Percentiles rank a stretch among this genome's conserved stretches.
phyloP scores from a whole-genome alignment of 2,329 filamentous ascomycete genomes.

The Stagonosporopsis chrysanthemi region DNA sequence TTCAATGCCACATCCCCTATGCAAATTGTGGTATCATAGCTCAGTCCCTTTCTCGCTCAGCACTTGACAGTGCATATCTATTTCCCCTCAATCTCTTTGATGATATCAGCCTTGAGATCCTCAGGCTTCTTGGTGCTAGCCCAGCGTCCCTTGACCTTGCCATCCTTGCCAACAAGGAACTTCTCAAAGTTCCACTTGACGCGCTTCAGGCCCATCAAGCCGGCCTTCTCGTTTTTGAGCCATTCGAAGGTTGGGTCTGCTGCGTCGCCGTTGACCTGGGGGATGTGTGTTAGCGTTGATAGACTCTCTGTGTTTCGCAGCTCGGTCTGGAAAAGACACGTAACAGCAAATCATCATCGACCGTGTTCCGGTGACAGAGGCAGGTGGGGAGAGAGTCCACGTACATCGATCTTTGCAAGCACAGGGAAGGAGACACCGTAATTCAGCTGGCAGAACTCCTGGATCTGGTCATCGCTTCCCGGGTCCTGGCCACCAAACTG shows the following conservation, averaged over 20 bases:
- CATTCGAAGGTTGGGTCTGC: slow-evolving; percentile 82
- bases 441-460: slow-evolving; percentile 84
- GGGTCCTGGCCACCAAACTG: slow-evolving; percentile 94
- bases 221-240: slow-evolving; percentile 75
- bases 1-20: slow-evolving; percentile 3
- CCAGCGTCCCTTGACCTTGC: slow-evolving; percentile 85
- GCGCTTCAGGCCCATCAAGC: slow-evolving; percentile 84
- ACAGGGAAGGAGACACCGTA: slow-evolving; percentile 94
- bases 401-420: slow-evolving; percentile 86
- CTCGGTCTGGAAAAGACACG: too few relatives aligned
- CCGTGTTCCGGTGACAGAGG: too few relatives aligned
- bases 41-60: background rate
- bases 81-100: slow-evolving; percentile 68
- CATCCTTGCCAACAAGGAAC: slow-evolving; percentile 87
- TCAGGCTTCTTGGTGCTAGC: slow-evolving; percentile 89
- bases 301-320: background rate
- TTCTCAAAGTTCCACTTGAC: slow-evolving; percentile 99
- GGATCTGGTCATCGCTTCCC: slow-evolving; percentile 70
- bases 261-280: slow-evolving; percentile 73
- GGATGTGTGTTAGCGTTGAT: background rate
- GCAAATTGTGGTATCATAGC: slow-evolving; percentile 22
- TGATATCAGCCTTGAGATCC: slow-evolving; percentile 74
- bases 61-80: background rate
- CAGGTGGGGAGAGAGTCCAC: background rate
- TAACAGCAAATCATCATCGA: too few relatives aligned